Conservation (phyloP, 345 rosid genomes). For the Citrus trifoliata region DNA sequence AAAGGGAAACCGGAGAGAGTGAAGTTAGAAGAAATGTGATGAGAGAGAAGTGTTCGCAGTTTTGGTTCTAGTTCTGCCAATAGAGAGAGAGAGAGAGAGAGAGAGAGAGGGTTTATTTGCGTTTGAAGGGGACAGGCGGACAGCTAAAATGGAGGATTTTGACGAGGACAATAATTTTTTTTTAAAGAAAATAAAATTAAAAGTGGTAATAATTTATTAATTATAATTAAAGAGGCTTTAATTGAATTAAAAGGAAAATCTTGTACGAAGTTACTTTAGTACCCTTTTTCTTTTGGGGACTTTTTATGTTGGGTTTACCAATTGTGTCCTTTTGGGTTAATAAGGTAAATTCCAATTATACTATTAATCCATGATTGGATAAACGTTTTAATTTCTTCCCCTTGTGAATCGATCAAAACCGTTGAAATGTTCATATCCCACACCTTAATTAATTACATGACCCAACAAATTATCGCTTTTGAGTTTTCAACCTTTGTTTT, state of each 20-base stretch:
- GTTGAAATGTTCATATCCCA: constrained; percentile 6
- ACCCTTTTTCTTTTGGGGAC: constrained; percentile 27
- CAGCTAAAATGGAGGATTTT: constrained; percentile 47
- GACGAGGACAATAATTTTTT: constrained; percentile 27
- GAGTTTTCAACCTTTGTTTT: background rate
- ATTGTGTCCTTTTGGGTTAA: background rate
- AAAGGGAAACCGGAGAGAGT: constrained; percentile 10
- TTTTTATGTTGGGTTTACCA: background rate
- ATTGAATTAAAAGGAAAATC: constrained; percentile 26
- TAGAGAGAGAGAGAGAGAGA: constrained; percentile 20
- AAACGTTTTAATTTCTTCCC: background rate
- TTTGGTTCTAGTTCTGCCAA: constrained; percentile 26
- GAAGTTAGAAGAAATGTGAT: constrained; percentile 23
- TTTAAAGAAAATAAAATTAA: no score
- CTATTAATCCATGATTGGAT: background rate
- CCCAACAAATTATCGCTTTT: background rate
- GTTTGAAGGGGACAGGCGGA: constrained; percentile 50
- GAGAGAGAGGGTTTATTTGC: constrained; percentile 41
- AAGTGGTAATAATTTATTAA: constrained; percentile 2
- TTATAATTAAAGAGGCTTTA: constrained; percentile 25
- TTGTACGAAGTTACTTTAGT: constrained; percentile 22
- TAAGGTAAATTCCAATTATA: background rate
- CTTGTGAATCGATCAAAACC: background rate
- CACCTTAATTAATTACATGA: background rate
- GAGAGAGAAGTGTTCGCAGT: constrained; percentile 21